Base-by-base conservation (phyloP, 106 monocot genomes). In the Acorus calamus region DNA sequence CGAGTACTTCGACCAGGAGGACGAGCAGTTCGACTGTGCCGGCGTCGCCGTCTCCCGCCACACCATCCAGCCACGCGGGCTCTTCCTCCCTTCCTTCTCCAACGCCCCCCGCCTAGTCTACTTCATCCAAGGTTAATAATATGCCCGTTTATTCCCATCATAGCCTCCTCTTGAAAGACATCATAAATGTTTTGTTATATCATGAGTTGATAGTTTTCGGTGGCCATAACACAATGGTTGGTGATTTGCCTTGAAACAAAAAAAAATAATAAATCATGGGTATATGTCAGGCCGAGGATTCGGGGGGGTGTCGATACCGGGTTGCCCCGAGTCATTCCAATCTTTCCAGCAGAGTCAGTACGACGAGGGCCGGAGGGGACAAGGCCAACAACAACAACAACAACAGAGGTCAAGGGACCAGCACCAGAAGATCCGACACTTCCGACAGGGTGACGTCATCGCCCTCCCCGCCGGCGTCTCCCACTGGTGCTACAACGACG, bases 401-500 rank as follows among this genome's bases (percentile, higher is more conserved):
- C 28, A 28, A 28, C 28, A 64, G 60, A 71, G 61, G 4, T 53
- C 56, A 54, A 61, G 71, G 11, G 87, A 83, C 57, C 74, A 84
- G 70, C 82, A 89, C 64, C 81, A 89, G 71, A 73, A 62, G 50
- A 56, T 89, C 69, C 76, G 61, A 42, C 46, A 62, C 47, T 71
- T 89, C 67, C 66, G 71, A 1, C 47, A 79, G 63, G 85, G 89
- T 3, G 85, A 89, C 46, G 42, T 83, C 55, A 66, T 89, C 2
- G 85, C 80, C 4, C 2, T 89, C 14, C 82, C 85, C 0, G 79
- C 82, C 6, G 82, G 89, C 3, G 77, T 82, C 13, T 62, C 71
- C 3, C 74, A 72, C 44, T 89, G 89, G 85, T 66, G 52, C 55
- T 80, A 89, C 72, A 89, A 89, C 57, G 71, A 75, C 7, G 89